Conservation (phyloP, 148 eudicot species). For the Pharnaceum exiguum region DNA sequence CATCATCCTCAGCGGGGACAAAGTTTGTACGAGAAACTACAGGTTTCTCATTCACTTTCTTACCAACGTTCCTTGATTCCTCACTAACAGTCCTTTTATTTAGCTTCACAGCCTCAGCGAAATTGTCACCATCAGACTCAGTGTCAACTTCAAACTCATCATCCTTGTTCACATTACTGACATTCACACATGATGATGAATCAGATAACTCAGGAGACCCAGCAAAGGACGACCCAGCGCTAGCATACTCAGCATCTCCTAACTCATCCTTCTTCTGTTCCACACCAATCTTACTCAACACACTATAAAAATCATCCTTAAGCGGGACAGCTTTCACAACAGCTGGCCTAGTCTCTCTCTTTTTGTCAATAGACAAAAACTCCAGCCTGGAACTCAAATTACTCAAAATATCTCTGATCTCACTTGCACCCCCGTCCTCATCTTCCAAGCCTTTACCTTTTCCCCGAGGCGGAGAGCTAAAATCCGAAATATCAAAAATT, state of each 20-base stretch:
- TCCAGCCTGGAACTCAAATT: slow-evolving; percentile 77
- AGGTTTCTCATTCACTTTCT: slow-evolving; percentile 17
- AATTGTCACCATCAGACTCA: slow-evolving; percentile 17
- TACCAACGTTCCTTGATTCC: slow-evolving; percentile 12
- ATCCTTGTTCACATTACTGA: neutral
- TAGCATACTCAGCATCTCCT: slow-evolving; percentile 30
- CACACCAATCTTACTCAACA: slow-evolving; percentile 15
- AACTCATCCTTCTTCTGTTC: slow-evolving; percentile 23
- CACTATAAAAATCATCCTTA: slow-evolving; percentile 22
- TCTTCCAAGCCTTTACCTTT: slow-evolving; percentile 21
- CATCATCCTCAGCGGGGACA: slow-evolving; percentile 22
- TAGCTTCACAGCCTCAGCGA: slow-evolving; percentile 15
- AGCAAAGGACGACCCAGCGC: slow-evolving; percentile 49
- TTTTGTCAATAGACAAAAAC: slow-evolving; percentile 74
- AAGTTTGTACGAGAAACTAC: slow-evolving; percentile 9
- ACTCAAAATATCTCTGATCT: slow-evolving; percentile 74
- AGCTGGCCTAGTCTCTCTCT: slow-evolving; percentile 30
- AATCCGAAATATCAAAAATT: slow-evolving; percentile 46
- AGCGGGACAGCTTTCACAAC: slow-evolving; percentile 23
- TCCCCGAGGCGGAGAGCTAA: slow-evolving; percentile 43
- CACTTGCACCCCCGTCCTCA: slow-evolving; percentile 37
- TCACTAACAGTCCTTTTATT: slow-evolving; percentile 5
- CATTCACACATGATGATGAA: slow-evolving; percentile 31
- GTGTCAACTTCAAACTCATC: neutral
- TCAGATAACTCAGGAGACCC: slow-evolving; percentile 29